phyloP scores from a whole-genome alignment of 164 flowering plant genomes.

The Aristolochia californica region DNA sequence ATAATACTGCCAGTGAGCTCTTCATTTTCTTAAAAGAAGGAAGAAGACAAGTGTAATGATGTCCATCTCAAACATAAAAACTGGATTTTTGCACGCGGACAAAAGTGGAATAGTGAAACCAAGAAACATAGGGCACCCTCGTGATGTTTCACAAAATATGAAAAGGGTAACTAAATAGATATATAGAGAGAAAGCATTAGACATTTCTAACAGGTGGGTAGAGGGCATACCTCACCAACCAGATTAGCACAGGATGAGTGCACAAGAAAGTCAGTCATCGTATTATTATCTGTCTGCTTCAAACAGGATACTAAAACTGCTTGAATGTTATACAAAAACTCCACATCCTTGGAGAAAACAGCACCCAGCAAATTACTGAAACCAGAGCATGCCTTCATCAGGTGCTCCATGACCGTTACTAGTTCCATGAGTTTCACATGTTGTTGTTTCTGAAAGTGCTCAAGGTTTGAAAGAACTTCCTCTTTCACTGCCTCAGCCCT shows the following conservation, averaged over 20 bases:
- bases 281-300: conserved; percentile 19
- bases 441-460: conserved; percentile 32
- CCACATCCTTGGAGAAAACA: conserved; percentile 44
- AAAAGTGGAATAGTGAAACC: no score
- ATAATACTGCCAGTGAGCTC: no score
- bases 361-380: conserved; percentile 23
- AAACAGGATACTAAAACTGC: conserved; percentile 29
- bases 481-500: conserved; percentile 47
- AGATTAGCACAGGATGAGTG: not conserved
- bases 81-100: no score
- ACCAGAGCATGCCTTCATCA: conserved; percentile 32
- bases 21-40: not conserved
- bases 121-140: no score
- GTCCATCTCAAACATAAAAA: no score
- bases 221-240: not conserved
- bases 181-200: no score
- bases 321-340: conserved; percentile 35
- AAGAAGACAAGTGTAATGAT: no score
- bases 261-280: conserved; percentile 13
- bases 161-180: no score
- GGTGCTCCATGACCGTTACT: conserved; percentile 31
- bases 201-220: not conserved
- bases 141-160: no score
- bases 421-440: conserved; percentile 28
- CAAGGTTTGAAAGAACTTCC: conserved; percentile 53